Evolutionary conservation across 2,329 filamentous ascomycete genomes (phyloP).

Genomic region (Delphinella strobiligena): DNA sequence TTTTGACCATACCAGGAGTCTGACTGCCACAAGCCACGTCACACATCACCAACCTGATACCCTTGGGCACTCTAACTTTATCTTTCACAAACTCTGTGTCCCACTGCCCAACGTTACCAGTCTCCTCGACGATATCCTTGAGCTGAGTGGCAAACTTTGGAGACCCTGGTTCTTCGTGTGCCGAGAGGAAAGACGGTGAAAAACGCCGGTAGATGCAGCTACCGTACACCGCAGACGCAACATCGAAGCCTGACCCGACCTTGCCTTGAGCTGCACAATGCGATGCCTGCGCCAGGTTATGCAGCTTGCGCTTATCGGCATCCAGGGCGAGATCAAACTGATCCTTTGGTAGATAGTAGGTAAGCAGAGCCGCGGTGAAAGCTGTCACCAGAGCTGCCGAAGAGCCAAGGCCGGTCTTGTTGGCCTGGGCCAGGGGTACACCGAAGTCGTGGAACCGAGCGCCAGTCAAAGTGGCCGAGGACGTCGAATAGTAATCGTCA

Average conservation of each 20-base stretch:
- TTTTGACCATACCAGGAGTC: conserved; percentile 92
- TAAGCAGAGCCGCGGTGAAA: conserved; percentile 63
- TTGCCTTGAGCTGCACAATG: conserved; percentile 97
- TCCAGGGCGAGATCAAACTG: conserved; percentile 46
- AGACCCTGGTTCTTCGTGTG: conserved; percentile 53
- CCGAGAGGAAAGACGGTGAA: conserved; percentile 60
- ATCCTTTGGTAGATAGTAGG: conserved; percentile 54
- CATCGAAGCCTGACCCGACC: conserved; percentile 89
- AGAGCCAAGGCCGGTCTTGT: conserved; percentile 93
- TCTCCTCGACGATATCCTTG: conserved; percentile 52
- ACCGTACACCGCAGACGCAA: conserved; percentile 85
- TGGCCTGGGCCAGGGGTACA: conserved; percentile 61
- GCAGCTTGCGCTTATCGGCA: conserved; percentile 50
- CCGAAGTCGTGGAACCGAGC: conserved; percentile 64
- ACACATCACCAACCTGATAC: conserved; percentile 76
- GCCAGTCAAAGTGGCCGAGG: conserved; percentile 26
- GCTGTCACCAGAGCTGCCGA: conserved; percentile 89
- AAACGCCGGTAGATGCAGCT: conserved; percentile 89
- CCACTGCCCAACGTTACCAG: conserved; percentile 46
- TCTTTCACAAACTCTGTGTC: conserved; percentile 66
- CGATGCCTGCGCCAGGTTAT: conserved; percentile 87
- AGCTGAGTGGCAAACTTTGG: conserved; percentile 56
- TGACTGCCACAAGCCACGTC: conserved; percentile 91
- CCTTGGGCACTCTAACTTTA: conserved; percentile 56
- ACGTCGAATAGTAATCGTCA: conserved; percentile 89